Percentiles rank a stretch among this genome's conserved stretches.
Evolutionary conservation across 768 basidiomycete genomes (phyloP).

Genomic region (Tylopilus sp.): DNA sequence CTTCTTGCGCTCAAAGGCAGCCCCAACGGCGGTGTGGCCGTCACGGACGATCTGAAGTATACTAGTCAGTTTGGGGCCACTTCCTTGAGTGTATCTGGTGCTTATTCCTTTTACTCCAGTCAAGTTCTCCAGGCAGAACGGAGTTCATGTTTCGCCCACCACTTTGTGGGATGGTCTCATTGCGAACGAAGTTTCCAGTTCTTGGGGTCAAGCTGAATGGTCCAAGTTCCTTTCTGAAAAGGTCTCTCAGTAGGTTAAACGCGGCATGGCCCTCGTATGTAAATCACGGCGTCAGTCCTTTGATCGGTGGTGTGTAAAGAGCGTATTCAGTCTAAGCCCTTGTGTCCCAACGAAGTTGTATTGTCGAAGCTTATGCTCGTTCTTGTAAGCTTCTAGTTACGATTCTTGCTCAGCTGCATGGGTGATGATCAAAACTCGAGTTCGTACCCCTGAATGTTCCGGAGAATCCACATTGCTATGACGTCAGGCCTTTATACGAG

Average conservation of each 20-base stretch:
- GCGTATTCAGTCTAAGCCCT: too few relatives aligned
- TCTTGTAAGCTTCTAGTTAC: too few relatives aligned
- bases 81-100: neutral
- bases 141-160: constrained; percentile 89
- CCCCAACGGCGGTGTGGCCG: constrained; percentile 77
- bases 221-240: constrained; percentile 63
- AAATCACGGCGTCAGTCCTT: neutral
- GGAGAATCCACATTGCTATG: too few relatives aligned
- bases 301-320: neutral
- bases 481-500: too few relatives aligned
- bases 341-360: neutral
- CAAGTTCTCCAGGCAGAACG: constrained; percentile 88
- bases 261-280: neutral
- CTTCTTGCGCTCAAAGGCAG: constrained; percentile 57
- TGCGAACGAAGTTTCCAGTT: constrained; percentile 70
- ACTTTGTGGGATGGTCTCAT: constrained; percentile 73
- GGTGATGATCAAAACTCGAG: too few relatives aligned
- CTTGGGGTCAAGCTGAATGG: constrained; percentile 85
- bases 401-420: too few relatives aligned
- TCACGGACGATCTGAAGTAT: constrained; percentile 87
- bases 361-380: too few relatives aligned
- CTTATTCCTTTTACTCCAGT: constrained; percentile 43
- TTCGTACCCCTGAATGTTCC: too few relatives aligned
- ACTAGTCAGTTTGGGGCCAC: constrained; percentile 51
- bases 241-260: constrained; percentile 35